Base-by-base conservation (phyloP, 2,329 filamentous ascomycete species). In the Exutisphaerella laricina region DNA sequence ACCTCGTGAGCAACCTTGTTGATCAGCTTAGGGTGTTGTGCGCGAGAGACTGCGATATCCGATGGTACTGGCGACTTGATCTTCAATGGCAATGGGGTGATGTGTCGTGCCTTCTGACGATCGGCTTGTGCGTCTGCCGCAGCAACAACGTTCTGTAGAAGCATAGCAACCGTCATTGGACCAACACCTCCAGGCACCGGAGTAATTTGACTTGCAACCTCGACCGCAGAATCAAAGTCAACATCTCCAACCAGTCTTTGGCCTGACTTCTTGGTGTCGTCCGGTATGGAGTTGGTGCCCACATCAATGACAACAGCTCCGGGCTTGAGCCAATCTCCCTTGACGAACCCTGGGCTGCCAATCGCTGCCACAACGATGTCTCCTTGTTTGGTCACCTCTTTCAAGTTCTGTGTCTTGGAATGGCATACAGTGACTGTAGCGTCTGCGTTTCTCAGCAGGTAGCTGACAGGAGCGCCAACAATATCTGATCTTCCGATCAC, bases 131-230 rank as follows among this genome's bases (percentile, higher is more conserved):
- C 71, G 36, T 82, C 84, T 25, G 92, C 84, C 23, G 90, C 83
- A 56, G 90, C 84, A 42, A 97, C 84, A 6, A 97, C 89, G 61
- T 98, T 98, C 67, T 94, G 86, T 58, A 98, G 72, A 35, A 98
- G 75, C 92, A 98, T 98, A 47, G 92, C 92, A 51, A 98, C 89
- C 3, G 92, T 98, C 92, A 98, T 98, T 38, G 92, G 92, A 0
- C 92, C 92, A 46, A 98, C 92, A 66, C 92, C 92, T 44, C 92
- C 92, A 1, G 92, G 92, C 2, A 98, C 92, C 1, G 92, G 92
- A 2, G 92, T 98, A 60, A 98, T 96, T 59, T 85, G 79, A 2
- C 89, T 95, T 14, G 89, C 92, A 30, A 96, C 85, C 62, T 94
- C 75, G 12, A 76, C 77, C 12, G 90, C 90, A 31, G 85, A 80